phyloP scores from a whole-genome alignment of 2,329 filamentous ascomycete species.

The Curvularia sp. region DNA sequence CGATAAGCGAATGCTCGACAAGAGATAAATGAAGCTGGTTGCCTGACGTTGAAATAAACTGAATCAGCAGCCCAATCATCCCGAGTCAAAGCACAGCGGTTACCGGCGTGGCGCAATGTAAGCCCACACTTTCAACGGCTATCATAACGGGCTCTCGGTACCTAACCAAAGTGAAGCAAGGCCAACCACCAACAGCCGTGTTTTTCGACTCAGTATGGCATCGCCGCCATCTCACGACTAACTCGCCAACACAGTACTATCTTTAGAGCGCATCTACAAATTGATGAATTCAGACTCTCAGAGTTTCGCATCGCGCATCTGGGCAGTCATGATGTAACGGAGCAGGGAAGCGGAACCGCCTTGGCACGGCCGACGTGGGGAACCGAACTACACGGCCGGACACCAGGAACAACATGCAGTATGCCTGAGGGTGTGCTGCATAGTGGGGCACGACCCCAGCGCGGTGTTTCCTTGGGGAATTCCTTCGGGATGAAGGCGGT shows the following conservation, averaged over 20 bases:
- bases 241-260: neutral
- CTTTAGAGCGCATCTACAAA: neutral
- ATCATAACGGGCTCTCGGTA: neutral
- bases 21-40: neutral
- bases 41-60: neutral
- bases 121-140: neutral
- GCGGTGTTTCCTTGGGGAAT: conserved; percentile 2
- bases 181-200: neutral
- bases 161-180: neutral
- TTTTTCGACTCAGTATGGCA: neutral
- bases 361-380: conserved; percentile 23
- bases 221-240: neutral
- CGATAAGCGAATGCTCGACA: neutral
- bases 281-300: neutral
- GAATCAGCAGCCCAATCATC: neutral
- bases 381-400: conserved; percentile 19
- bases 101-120: neutral
- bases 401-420: conserved; percentile 12
- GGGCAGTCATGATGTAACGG: neutral
- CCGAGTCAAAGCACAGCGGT: neutral
- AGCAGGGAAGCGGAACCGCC: neutral
- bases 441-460: conserved; percentile 4
- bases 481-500: too few species aligned
- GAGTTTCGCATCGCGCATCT: neutral
- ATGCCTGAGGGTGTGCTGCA: conserved; percentile 3